These are phyloP conservation scores for Pseudogymnoascus sp. DNA, from an alignment of 2,329 filamentous ascomycete species.

Conservation along the genomic window DNA sequence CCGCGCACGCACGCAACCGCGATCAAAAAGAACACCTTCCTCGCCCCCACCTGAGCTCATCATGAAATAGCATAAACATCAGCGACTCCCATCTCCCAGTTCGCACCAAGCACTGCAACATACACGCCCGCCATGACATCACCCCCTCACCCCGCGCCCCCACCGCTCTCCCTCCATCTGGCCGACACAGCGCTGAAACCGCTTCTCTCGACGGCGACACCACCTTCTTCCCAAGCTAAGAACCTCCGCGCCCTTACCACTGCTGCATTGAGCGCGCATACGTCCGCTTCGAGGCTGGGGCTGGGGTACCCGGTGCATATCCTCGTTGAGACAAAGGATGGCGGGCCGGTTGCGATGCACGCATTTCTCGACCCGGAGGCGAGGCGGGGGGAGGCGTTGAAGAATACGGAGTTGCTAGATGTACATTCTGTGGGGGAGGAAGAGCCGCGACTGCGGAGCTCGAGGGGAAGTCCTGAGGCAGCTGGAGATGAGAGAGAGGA, in stretches of 20 bases:
- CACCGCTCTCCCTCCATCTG: constrained; percentile 43
- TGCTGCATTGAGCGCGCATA: constrained; percentile 44
- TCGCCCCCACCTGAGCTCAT: constrained; percentile 1
- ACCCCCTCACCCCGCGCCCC: constrained; percentile 14
- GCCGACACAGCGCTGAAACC: constrained; percentile 48
- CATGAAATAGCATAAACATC: constrained; percentile 4
- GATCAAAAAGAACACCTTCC: neutral
- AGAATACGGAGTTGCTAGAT: constrained; percentile 16
- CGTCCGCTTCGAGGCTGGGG: constrained; percentile 43
- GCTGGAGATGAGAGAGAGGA: neutral
- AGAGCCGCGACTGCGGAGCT: neutral
- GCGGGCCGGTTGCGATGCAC: constrained; percentile 32
- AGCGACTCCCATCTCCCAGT: neutral
- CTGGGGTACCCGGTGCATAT: constrained; percentile 47
- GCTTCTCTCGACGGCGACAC: constrained; percentile 39
- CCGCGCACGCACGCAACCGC: constrained; percentile 7
- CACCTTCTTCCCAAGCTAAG: constrained; percentile 16
- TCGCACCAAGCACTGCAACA: neutral
- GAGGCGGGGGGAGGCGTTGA: constrained; percentile 12
- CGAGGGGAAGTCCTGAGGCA: neutral
- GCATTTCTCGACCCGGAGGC: constrained; percentile 37
- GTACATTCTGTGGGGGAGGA: constrained; percentile 11
- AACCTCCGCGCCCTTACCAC: constrained; percentile 42
- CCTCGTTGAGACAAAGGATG: constrained; percentile 45
- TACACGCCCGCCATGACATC: constrained; percentile 2